Evolutionary conservation across 116 monocot genomes (phyloP), one percentile per base, ranked within the genome.

Genomic region (Trichopus zeylanicus): DNA sequence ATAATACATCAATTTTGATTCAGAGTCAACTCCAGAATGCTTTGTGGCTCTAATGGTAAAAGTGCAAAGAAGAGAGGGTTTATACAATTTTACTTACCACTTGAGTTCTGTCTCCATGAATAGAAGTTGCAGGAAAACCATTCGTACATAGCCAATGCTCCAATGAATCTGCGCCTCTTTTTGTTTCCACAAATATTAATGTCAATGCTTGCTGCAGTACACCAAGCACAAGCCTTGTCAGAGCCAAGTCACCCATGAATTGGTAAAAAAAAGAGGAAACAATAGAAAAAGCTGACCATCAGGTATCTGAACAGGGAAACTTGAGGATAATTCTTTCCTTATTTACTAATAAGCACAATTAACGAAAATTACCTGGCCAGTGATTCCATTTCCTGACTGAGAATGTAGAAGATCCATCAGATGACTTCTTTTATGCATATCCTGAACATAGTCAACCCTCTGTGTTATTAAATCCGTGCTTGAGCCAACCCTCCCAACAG

Each of bases 41-140:
- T 42, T 42, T 12, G 18, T 1, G n/a, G 13, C 4, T 33, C 6
- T 16, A 13, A 42, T 1, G n/a, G n/a, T 1, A 0, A 42, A 42
- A 42, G 13, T n/a, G 28, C 26, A 26, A 27, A 26, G 4, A 9
- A 27, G 8, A 26, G 12, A 53, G 18, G 12, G 1, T 3, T 51
- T 51, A 12, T 28, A 11, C 12, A 53, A 53, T 15, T 21, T 30
- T 46, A 56, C 60, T 67, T 66, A 77, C 77, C n/a, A 11, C 24
- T 29, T 77, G 77, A 20, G 55, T 57, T 77, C 62, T 71, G 51
- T 77, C 71, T 23, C 77, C 77, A 71, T 77, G 77, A 62, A 77
- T 77, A 32, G 67, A 47, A 48, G 71, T 71, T 26, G 77, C 77
- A 37, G 67, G 67, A 18, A 67, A 77, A 2, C 71, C 77, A 42